Evolutionary conservation across 1,139 yeast species (phyloP).

Genomic region (Kodamaea sp.): DNA sequence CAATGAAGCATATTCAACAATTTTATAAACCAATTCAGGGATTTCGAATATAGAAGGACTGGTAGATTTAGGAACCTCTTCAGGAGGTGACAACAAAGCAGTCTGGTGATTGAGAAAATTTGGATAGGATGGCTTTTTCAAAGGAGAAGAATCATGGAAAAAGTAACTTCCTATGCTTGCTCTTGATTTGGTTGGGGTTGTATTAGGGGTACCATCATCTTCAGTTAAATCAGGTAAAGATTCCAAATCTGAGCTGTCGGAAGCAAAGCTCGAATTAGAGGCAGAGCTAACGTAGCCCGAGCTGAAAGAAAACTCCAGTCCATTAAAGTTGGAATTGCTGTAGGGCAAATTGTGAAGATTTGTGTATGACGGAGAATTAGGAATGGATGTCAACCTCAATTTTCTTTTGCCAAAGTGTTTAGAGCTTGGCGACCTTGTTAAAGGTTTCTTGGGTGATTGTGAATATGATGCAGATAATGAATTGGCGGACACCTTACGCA

Average conservation of each 20-base stretch:
- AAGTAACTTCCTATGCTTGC: slow-evolving; percentile 3
- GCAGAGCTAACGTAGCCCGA: slow-evolving; percentile 9
- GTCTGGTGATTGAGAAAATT: not conserved
- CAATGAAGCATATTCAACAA: slow-evolving; percentile 59
- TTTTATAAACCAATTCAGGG: slow-evolving; percentile 73
- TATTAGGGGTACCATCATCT: slow-evolving; percentile 33
- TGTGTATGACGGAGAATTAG: slow-evolving; percentile 1
- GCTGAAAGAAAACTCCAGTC: slow-evolving; percentile 20
- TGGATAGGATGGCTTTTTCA: slow-evolving; percentile 1
- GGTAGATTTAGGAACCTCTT: not conserved
- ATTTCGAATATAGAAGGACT: slow-evolving; percentile 59
- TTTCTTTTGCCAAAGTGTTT: slow-evolving; percentile 14
- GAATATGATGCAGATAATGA: slow-evolving; percentile 9
- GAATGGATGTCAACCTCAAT: slow-evolving; percentile 8
- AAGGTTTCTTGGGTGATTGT: slow-evolving; percentile 2
- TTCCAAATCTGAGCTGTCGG: slow-evolving; percentile 31
- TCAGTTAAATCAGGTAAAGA: slow-evolving; percentile 40
- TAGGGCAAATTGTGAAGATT: not conserved
- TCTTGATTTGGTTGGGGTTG: slow-evolving; percentile 23
- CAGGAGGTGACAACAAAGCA: slow-evolving; percentile 2
- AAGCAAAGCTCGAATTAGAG: slow-evolving; percentile 5
- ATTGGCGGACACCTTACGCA: slow-evolving; percentile 7
- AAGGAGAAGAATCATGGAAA: slow-evolving; percentile 5
- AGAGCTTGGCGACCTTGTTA: slow-evolving; percentile 10
- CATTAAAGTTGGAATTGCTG: slow-evolving; percentile 4